Base-by-base conservation (phyloP, 2,329 filamentous ascomycete genomes). In the Exophiala sp. region DNA sequence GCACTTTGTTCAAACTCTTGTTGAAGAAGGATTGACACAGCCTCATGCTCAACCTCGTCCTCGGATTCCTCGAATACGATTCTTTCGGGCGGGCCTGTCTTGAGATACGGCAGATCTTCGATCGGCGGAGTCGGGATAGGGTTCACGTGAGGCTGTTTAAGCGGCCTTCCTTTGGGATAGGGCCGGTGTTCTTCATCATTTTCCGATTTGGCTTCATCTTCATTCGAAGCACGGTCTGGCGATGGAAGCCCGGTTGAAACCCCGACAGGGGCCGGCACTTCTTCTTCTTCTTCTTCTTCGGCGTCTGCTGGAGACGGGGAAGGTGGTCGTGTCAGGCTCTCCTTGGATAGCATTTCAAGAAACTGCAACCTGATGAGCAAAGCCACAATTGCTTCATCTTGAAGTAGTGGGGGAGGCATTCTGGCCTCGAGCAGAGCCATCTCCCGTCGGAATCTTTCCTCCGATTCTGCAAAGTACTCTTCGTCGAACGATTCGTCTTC, bases 101-200 rank as follows among this genome's bases (percentile, higher is more conserved):
- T 60, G 16, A 75, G 59, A 54, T 73, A 76, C 3, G 73, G 73
- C n/a, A 76, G 61, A 48, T 60, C 66, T 14, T 73, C 69, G 34
- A 74, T 48, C 1, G 68, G 65, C 16, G 71, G 64, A 7, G 63
- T 63, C 11, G 65, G 59, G 14, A 61, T 62, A 13, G 60, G 58
- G 45, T 58, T 60, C 13, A 58, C 41, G 2, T 55, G 58, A 13
- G 53, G 48, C 40, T 62, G 43, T 24, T 50, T 60, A 8, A 61
- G 43, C 18, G 55, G 58, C 32, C 59, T 45, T 23, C 60, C 59
- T 34, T 47, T 56, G 13, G 56, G 53, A 47, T 53, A 38, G 16
- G 52, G 43, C 19, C 52, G 42, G 47, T 18, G 14, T 6, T 37
- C 34, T 18, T 37, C 34, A 6, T 55, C 39, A 3, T 55, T 24